phyloP scores from a whole-genome alignment of 1,284 basidiomycete species.

The Trichosporon coremiiforme region DNA sequence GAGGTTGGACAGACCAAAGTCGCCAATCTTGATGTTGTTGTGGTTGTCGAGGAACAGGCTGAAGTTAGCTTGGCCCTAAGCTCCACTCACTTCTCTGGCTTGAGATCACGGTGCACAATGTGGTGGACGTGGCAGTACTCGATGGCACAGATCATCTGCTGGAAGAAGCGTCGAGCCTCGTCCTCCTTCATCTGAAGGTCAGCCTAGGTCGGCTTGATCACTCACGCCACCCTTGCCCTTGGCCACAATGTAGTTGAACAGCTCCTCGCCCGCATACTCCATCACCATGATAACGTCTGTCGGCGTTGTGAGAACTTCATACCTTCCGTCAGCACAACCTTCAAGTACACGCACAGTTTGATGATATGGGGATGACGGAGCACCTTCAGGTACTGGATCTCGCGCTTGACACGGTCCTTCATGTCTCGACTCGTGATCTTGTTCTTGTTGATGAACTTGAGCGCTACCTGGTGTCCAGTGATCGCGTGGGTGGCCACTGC shows the following conservation, averaged over 20 bases:
- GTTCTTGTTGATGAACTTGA: slow-evolving; percentile 96
- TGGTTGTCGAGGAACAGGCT: slow-evolving; percentile 60
- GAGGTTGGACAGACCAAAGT: slow-evolving; percentile 91
- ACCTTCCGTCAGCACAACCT: slow-evolving; percentile 61
- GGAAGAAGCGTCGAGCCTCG: slow-evolving; percentile 86
- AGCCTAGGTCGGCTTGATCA: neutral
- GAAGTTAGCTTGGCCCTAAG: slow-evolving; percentile 15
- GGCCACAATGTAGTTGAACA: slow-evolving; percentile 93
- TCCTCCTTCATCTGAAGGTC: slow-evolving; percentile 72
- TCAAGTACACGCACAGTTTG: slow-evolving; percentile 68
- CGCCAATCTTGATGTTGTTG: slow-evolving; percentile 82
- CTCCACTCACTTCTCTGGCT: slow-evolving; percentile 76
- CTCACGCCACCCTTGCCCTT: slow-evolving; percentile 64
- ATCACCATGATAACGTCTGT: slow-evolving; percentile 96
- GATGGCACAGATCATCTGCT: slow-evolving; percentile 93
- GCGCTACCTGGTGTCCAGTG: slow-evolving; percentile 92
- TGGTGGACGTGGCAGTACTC: slow-evolving; percentile 92
- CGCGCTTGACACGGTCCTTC: slow-evolving; percentile 86
- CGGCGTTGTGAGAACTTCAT: slow-evolving; percentile 90
- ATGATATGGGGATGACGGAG: slow-evolving; percentile 92
- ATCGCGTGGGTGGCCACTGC: slow-evolving; percentile 90
- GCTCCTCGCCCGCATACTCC: slow-evolving; percentile 87
- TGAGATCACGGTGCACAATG: slow-evolving; percentile 93
- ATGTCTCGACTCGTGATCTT: slow-evolving; percentile 90
- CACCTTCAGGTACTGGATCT: slow-evolving; percentile 92